Base-by-base conservation (phyloP, 2,329 filamentous ascomycete species). In the Colletotrichum noveboracense region DNA sequence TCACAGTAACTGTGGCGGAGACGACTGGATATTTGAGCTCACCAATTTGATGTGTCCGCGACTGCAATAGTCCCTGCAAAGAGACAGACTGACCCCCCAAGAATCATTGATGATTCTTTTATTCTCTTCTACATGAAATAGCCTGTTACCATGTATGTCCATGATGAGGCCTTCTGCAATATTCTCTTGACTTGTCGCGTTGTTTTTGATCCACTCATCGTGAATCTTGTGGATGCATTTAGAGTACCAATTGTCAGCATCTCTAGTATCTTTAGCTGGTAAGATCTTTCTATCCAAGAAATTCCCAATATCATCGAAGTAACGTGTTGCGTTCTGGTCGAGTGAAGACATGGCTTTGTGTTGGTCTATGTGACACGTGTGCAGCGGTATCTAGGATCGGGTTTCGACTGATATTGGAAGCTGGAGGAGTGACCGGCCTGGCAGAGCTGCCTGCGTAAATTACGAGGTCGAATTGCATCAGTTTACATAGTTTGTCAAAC, bases 381-480 rank as follows among this genome's bases (percentile, higher is more conserved):
- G 38, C 18, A 3, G 6, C 18, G 18, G 38, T 43, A 6, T 3
- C 0, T 1, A 43, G 8, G 16, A n/a, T 43, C 38, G 16, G 18
- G 8, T n/a, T 10, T n/a, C 38, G 9, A 43, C 38, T n/a, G 5
- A 0, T 43, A 0, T 6, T 43, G 38, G 9, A 10, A 6, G 36
- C 36, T 1, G 8, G 16, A 9, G 36, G 36, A 43, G 36, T 43
- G 36, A 43, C 5, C 16, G 16, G 8, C 36, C 8, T 2, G 2
- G 5, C 16, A 43, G 5, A 43, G 36, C 16, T 43, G 36, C 36
- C 16, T 38, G 36, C 36, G 36, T 0, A 18, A 43, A 6, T 43
- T 1, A 5, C 0, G 10, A 43, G 8, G 2, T 43, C 16, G 0
- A 18, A 6, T 6, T 3, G 16, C 2, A 38, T 38, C 1, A 2